Conservation (phyloP, 2,329 filamentous ascomycete genomes). For the Penicillium sp. region DNA sequence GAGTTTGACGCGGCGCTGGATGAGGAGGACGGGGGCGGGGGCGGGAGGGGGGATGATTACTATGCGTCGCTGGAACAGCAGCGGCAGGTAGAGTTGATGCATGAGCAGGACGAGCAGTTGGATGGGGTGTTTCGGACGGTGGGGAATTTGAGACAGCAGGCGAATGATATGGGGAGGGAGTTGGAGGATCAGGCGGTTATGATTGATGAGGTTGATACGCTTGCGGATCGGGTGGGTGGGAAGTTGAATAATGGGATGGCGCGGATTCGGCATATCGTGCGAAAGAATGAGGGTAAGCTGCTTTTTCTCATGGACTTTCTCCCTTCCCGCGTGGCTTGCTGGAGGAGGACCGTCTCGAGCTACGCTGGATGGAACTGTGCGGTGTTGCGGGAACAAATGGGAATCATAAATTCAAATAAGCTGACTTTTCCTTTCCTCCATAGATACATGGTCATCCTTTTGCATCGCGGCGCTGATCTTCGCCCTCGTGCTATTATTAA, state of each 20-base stretch:
- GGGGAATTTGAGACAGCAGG: constrained; percentile 84
- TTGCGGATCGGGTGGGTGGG: constrained; percentile 84
- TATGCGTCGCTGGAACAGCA: constrained; percentile 87
- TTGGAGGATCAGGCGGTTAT: constrained; percentile 92
- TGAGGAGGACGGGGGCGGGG: constrained; percentile 37
- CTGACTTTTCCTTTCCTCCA: constrained; percentile 22
- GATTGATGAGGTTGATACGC: constrained; percentile 78
- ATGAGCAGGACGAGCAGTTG: constrained; percentile 89
- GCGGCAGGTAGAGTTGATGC: constrained; percentile 88
- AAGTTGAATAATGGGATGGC: constrained; percentile 83
- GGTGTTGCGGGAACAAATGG: constrained; percentile 4
- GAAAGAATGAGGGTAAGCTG: constrained; percentile 80
- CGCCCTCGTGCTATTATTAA: constrained; percentile 80
- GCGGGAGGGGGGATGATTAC: constrained; percentile 53
- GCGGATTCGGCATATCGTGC: constrained; percentile 81
- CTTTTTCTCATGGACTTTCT: background rate
- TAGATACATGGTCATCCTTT: constrained; percentile 76
- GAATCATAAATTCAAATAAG: constrained; percentile 23
- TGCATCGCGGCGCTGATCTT: constrained; percentile 89
- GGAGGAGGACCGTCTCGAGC: background rate
- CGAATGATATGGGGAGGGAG: constrained; percentile 93
- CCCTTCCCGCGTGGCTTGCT: background rate
- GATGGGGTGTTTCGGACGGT: constrained; percentile 94
- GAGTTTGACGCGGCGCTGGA: constrained; percentile 53
- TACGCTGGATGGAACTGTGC: background rate